Evolutionary conservation across 2,329 filamentous ascomycete genomes (phyloP).

Genomic region (Cercospora sp.): DNA sequence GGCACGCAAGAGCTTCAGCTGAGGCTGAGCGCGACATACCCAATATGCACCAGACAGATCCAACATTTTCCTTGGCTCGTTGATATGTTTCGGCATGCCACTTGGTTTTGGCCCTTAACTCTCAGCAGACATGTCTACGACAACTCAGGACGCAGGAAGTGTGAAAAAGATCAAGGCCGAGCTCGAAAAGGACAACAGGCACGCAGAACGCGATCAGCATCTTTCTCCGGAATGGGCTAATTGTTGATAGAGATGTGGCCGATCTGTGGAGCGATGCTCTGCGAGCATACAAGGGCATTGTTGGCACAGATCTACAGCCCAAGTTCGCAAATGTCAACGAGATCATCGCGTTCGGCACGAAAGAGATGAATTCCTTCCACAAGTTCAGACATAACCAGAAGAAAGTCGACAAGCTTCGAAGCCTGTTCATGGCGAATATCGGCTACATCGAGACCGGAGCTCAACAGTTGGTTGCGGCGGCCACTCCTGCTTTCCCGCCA

Average conservation of each 20-base stretch:
- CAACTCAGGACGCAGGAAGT: neutral
- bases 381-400: slow-evolving; percentile 12
- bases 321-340: slow-evolving; percentile 10
- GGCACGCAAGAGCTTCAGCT: neutral
- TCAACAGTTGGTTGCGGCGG: slow-evolving; percentile 9
- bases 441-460: slow-evolving; percentile 11
- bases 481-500: slow-evolving; percentile 12
- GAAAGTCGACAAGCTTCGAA: slow-evolving; percentile 13
- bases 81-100: neutral
- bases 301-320: slow-evolving; percentile 12
- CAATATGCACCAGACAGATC: neutral
- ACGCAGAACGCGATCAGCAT: neutral
- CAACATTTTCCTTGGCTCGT: neutral
- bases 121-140: neutral
- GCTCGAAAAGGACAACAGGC: slow-evolving; percentile 12
- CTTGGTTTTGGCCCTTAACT: neutral
- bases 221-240: neutral
- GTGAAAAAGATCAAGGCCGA: slow-evolving; percentile 6
- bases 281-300: slow-evolving; percentile 12
- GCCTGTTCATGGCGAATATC: slow-evolving; percentile 12
- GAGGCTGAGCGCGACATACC: neutral
- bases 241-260: slow-evolving; percentile 6
- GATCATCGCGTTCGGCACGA: slow-evolving; percentile 7
- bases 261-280: slow-evolving; percentile 14
- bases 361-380: slow-evolving; percentile 10